Evolutionary conservation across 768 basidiomycete species (phyloP), one percentile per base, ranked within the genome.

Genomic region (Phanerochaete carnosa): DNA sequence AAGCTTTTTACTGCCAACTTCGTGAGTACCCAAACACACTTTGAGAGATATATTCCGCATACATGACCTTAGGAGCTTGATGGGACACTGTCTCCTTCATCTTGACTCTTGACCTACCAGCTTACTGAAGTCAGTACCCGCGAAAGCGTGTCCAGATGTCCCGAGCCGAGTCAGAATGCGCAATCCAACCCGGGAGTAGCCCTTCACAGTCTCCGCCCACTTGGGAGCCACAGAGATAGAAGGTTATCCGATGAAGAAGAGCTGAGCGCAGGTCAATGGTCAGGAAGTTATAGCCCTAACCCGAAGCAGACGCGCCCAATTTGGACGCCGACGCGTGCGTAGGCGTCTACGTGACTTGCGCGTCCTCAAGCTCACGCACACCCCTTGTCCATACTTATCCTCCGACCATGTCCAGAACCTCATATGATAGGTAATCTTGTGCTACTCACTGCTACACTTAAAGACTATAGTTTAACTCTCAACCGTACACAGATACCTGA

Each of bases 1-100:
- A 32, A 99, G 83, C 73, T 92, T 88, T 79, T 98, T 98, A 69
- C 95, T 97, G 71, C n/a, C n/a, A n/a, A n/a, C n/a, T n/a, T n/a
- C n/a, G n/a, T n/a, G n/a, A n/a, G n/a, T n/a, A n/a, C n/a, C n/a
- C n/a, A n/a, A 9, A 22, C 9, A 19, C 3, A 50, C 33, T 58
- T 35, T 45, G 45, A 50, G 61, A 25, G 46, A 6, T 3, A 2
- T 9, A 15, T 43, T 16, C 53, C 13, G 47, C 83, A 45, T 74
- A 90, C 90, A 92, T 92, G 75, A 91, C 86, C 80, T 92, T 91
- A 5, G 90, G 90, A 51, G 89, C 84, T 72, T 88, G 84, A 68
- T 87, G 87, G 26, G 88, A 85, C 47, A 94, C 89, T 9, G 84
- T 75, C 68, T 93, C 92, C 83, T 94, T 94, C 90, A 92, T 90